These are phyloP conservation scores for Physcomitrium patens DNA, from an alignment of 225 moss, liverwort and hornwort species.

Conservation along the genomic window DNA sequence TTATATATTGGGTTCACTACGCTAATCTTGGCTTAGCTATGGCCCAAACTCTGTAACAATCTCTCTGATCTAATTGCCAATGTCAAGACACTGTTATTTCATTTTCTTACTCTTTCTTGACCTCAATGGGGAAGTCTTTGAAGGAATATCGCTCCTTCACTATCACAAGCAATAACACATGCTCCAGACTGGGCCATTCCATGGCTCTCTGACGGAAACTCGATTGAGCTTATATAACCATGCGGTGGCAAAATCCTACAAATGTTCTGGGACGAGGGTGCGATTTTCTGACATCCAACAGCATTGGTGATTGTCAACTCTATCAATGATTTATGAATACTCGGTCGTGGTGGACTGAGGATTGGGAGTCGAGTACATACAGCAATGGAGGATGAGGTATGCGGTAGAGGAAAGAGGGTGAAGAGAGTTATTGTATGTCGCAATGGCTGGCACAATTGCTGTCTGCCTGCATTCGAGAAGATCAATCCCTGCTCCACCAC, in stretches of 20 bases:
- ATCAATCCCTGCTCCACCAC: slow-evolving; percentile 19
- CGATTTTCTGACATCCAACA: slow-evolving; percentile 17
- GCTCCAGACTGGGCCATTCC: neutral
- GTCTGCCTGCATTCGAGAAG: slow-evolving; percentile 56
- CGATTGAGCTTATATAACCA: slow-evolving; percentile 13
- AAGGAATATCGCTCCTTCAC: slow-evolving; percentile 8
- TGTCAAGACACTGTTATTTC: neutral
- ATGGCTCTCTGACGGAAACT: neutral
- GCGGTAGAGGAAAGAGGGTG: slow-evolving; percentile 63
- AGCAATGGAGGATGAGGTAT: slow-evolving; percentile 56
- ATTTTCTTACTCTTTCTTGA: neutral
- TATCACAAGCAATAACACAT: slow-evolving; percentile 8
- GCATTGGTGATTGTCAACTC: slow-evolving; percentile 26
- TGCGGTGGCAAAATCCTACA: neutral
- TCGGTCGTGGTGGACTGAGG: slow-evolving; percentile 22
- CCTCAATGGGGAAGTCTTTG: slow-evolving; percentile 12
- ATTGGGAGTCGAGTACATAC: slow-evolving; percentile 19
- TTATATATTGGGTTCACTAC: neutral
- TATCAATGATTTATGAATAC: slow-evolving; percentile 40
- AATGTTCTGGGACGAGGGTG: slow-evolving; percentile 1
- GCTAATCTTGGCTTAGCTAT: slow-evolving; percentile 1
- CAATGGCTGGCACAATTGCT: slow-evolving; percentile 70
- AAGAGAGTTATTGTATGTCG: slow-evolving; percentile 66
- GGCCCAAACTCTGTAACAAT: neutral
- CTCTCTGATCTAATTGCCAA: slow-evolving; percentile 3